These are phyloP conservation scores for Candida succiphila DNA, from an alignment of 805 yeast species.

Conservation along the genomic window DNA sequence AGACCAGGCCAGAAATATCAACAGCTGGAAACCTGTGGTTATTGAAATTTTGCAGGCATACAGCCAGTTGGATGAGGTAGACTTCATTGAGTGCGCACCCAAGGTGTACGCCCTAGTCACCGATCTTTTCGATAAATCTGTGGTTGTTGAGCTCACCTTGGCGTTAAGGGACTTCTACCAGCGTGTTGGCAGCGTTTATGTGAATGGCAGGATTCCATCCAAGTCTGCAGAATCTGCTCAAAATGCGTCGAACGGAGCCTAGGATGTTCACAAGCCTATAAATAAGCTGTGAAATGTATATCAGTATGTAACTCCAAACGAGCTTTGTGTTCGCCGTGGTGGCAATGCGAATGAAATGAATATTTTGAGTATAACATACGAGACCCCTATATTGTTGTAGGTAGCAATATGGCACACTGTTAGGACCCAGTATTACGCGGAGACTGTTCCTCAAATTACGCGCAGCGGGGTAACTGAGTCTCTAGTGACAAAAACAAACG, in stretches of 20 bases:
- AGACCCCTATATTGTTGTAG: too few relatives aligned
- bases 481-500: not conserved
- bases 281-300: too few relatives aligned
- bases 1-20: constrained; percentile 70
- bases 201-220: constrained; percentile 6
- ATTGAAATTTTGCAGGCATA: constrained; percentile 81
- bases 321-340: too few relatives aligned
- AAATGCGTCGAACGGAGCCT: too few relatives aligned
- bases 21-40: constrained; percentile 88
- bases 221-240: not conserved
- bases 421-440: not conserved
- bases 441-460: not conserved
- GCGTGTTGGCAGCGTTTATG: constrained; percentile 34
- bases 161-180: constrained; percentile 52
- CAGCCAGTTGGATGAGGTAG: constrained; percentile 63
- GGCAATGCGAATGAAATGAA: too few relatives aligned
- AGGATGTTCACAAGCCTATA: too few relatives aligned
- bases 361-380: too few relatives aligned
- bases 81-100: constrained; percentile 52
- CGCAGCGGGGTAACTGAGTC: too few relatives aligned
- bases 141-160: constrained; percentile 49
- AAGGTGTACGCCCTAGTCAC: constrained; percentile 50
- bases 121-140: constrained; percentile 48
- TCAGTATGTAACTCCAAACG: too few relatives aligned
- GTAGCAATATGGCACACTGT: too few relatives aligned